Evolutionary conservation across 805 yeast genomes (phyloP).

Genomic region (Hanseniaspora singularis): DNA sequence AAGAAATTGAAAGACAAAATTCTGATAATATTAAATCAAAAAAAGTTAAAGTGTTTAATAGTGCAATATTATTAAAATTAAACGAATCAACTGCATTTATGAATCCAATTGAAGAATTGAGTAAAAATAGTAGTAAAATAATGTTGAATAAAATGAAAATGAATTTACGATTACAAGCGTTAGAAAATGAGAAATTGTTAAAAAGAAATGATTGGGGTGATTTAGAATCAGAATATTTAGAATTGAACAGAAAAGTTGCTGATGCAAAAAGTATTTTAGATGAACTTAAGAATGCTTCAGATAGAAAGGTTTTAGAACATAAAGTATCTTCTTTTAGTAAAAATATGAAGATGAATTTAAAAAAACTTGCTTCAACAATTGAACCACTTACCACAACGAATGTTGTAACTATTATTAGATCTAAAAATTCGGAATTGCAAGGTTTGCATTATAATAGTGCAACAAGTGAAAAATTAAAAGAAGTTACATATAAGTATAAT

Average conservation of each 20-base stretch:
- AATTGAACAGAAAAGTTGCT: background rate
- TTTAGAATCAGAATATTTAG: background rate
- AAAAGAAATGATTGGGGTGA: background rate
- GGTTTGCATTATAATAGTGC: constrained; percentile 4
- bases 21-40: background rate
- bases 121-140: background rate
- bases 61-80: constrained; percentile 1
- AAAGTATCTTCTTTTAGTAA: background rate
- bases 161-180: background rate
- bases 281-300: background rate
- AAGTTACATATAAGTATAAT: constrained; percentile 24
- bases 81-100: constrained; percentile 8
- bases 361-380: background rate
- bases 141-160: constrained; percentile 1
- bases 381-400: background rate
- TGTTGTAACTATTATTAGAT: background rate
- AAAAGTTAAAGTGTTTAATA: constrained; percentile 1
- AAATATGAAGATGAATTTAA: background rate
- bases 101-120: background rate
- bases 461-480: constrained; percentile 21
- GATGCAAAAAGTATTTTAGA: background rate
- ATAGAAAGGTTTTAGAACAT: background rate
- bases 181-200: constrained; percentile 6
- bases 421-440: constrained; percentile 7
- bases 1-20: constrained; percentile 27